Conservation (phyloP, 2,329 filamentous ascomycete species). For the Xylariales sp. region DNA sequence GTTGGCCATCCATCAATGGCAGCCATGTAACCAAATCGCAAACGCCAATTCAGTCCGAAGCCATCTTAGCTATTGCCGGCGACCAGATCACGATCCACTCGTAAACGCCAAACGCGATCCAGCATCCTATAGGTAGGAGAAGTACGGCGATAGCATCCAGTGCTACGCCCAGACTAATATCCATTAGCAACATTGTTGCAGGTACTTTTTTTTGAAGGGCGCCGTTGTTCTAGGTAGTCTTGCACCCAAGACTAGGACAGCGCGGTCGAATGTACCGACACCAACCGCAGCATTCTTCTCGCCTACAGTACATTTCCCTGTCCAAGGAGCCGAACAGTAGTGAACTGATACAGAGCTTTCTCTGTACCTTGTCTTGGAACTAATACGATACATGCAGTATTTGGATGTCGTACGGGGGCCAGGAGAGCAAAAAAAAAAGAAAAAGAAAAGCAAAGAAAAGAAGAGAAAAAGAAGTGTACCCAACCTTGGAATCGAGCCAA, state of each 20-base stretch:
- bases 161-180: constrained; percentile 41
- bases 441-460: too few relatives aligned
- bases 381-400: constrained; percentile 51
- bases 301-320: constrained; percentile 49
- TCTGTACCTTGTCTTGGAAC: constrained; percentile 49
- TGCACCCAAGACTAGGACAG: constrained; percentile 39
- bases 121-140: constrained; percentile 18
- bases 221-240: not conserved
- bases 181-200: constrained; percentile 35
- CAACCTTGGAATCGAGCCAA: too few relatives aligned
- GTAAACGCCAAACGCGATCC: constrained; percentile 31
- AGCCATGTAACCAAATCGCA: constrained; percentile 45
- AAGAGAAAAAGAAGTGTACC: too few relatives aligned
- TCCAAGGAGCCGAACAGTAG: not conserved
- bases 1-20: constrained; percentile 18
- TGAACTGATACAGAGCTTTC: constrained; percentile 1
- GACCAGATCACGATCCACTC: constrained; percentile 57
- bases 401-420: constrained; percentile 21
- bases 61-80: constrained; percentile 42
- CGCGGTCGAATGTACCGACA: constrained; percentile 51
- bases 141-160: constrained; percentile 34
- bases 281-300: constrained; percentile 55
- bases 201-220: constrained; percentile 39
- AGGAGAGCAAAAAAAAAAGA: too few relatives aligned
- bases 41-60: constrained; percentile 50